Base-by-base conservation (phyloP, 192 early-diverging fungal species). In the Backusella parvicylindrica region DNA sequence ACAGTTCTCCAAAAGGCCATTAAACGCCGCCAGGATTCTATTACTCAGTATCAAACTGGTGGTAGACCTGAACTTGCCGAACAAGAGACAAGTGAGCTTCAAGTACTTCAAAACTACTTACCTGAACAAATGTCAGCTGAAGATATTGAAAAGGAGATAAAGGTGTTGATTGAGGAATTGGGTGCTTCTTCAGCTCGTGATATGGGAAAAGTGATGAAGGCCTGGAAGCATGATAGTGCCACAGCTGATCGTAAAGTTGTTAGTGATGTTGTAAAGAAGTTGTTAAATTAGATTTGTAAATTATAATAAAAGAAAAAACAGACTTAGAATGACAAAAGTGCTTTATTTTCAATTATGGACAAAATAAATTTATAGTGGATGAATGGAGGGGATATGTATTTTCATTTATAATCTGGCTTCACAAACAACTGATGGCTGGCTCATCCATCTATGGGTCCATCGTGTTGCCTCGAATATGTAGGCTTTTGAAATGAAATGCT, bases 151-250 rank as follows among this genome's bases (percentile, higher is more conserved):
- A 82, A 70, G 0, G 80, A 89, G 30, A 87, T 93, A 1, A 78
- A 81, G 12, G 74, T 68, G 26, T 81, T 89, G 13, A 87, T 91
- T 37, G 76, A 79, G 41, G 76, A 89, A 60, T 65, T 87, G 12
- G 89, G 90, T 30, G 91, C 89, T 23, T 74, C 36, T 2, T 82
- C 88, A 6, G 72, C 85, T 33, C 95, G 94, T 83, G 93, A 94
- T 64, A 81, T 98, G 80, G 95, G 96, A 28, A 86, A 88, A 41
- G 90, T 98, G 26, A 96, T 98, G 93, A 93, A 94, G 81, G 91
- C 86, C 64, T 84, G 92, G 37, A 84, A 84, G 7, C 77, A 95
- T 47, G 92, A 91, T 74, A 77, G 89, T 11, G 86, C 91, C 7
- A 84, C 80, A 37, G 96, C 93, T 6, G 88, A 92, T 40, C 94